phyloP scores from a whole-genome alignment of 805 yeast species.

The Tetrapisispora taiwanensis region DNA sequence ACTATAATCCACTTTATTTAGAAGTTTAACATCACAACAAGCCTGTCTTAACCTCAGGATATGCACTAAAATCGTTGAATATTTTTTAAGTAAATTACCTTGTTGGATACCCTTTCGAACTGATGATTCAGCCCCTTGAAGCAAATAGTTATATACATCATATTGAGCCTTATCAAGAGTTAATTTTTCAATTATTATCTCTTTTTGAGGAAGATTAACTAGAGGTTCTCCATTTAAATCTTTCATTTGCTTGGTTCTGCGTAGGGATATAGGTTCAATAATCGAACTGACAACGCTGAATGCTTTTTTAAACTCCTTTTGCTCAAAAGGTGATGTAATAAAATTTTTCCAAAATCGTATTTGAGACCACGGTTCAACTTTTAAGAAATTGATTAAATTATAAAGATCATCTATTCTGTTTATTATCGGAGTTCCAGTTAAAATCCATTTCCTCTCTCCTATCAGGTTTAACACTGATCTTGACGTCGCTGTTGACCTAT shows the following conservation, averaged over 20 bases:
- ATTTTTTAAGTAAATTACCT: constrained; percentile 63
- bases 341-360: constrained; percentile 81
- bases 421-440: constrained; percentile 90
- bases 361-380: constrained; percentile 84
- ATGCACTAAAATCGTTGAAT: constrained; percentile 72
- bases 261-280: constrained; percentile 67
- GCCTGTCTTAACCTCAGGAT: constrained; percentile 76
- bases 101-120: constrained; percentile 47
- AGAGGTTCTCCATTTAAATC: constrained; percentile 61
- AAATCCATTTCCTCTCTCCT: constrained; percentile 65
- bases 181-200: constrained; percentile 57
- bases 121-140: constrained; percentile 52
- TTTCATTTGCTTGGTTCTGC: constrained; percentile 82
- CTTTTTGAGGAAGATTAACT: constrained; percentile 69
- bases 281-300: constrained; percentile 77
- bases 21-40: constrained; percentile 73
- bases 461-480: constrained; percentile 61
- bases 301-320: constrained; percentile 58
- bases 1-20: constrained; percentile 42
- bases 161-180: constrained; percentile 58
- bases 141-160: constrained; percentile 56
- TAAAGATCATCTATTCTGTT: constrained; percentile 80
- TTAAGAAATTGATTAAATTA: constrained; percentile 62
- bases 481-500: constrained; percentile 67
- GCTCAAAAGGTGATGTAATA: constrained; percentile 74